These are phyloP conservation scores for Plectranthus barbatus DNA, from an alignment of 257 asterid species.

Conservation along the genomic window DNA sequence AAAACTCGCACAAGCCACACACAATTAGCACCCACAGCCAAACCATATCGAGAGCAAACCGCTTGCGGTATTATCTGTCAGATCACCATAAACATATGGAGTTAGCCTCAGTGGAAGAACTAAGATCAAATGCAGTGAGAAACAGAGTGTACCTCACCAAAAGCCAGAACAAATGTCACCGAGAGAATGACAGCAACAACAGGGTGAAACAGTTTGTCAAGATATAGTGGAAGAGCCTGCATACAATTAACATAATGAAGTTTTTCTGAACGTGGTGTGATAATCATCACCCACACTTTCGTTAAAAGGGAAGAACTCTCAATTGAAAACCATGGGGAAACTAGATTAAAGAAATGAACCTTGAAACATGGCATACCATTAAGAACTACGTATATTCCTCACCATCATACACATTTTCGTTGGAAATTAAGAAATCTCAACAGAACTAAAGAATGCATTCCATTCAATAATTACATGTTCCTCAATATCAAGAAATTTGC, in stretches of 20 bases:
- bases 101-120: conserved; percentile 8
- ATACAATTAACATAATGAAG: neutral
- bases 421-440: too few relatives aligned
- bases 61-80: conserved; percentile 90
- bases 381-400: too few relatives aligned
- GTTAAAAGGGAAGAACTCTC: neutral
- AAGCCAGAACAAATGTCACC: conserved; percentile 91
- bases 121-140: neutral
- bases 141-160: conserved; percentile 77
- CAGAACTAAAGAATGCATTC: neutral
- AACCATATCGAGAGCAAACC: conserved; percentile 80
- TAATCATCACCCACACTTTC: neutral
- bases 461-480: neutral
- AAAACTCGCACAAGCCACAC: conserved; percentile 85
- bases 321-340: neutral
- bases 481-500: neutral
- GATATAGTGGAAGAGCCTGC: conserved; percentile 93
- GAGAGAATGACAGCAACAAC: conserved; percentile 86
- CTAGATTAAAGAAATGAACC: neutral
- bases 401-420: too few relatives aligned
- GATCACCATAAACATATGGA: conserved; percentile 12
- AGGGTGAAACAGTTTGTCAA: conserved; percentile 89
- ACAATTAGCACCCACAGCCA: conserved; percentile 95
- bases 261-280: neutral
- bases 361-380: neutral